Evolutionary conservation across 345 rosid species (phyloP).

Genomic region (Psidium guajava): DNA sequence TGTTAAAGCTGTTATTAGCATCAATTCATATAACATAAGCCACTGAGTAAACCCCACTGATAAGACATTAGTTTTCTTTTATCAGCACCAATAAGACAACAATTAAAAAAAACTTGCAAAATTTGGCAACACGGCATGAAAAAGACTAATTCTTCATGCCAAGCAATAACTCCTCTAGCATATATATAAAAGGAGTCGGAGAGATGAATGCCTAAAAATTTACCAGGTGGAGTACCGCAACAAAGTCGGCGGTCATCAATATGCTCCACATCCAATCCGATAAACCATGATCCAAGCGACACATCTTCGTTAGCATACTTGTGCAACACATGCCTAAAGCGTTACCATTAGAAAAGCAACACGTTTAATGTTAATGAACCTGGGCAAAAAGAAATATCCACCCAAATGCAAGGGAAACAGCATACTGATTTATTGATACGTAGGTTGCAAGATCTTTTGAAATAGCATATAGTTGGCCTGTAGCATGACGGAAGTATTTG

Average conservation of each 20-base stretch:
- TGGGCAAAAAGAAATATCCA: not conserved
- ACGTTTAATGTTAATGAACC: not conserved
- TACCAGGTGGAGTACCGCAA: conserved; percentile 97
- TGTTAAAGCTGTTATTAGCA: not conserved
- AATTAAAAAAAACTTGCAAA: not conserved
- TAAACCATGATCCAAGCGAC: conserved; percentile 92
- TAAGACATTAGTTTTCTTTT: not conserved
- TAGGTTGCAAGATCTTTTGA: conserved; percentile 85
- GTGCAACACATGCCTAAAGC: conserved; percentile 71
- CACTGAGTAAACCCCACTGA: not conserved
- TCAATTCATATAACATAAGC: not conserved
- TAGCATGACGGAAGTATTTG: conserved; percentile 94
- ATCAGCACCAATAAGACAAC: not conserved
- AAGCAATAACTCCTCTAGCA: not conserved
- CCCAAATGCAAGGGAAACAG: not conserved
- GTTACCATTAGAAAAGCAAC: conserved; percentile 6
- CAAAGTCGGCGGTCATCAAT: conserved; percentile 95
- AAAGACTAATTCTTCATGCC: not conserved
- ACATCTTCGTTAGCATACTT: conserved; percentile 90
- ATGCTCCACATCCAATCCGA: conserved; percentile 91
- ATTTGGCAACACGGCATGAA: not conserved
- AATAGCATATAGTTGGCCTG: conserved; percentile 91
- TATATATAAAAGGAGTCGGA: too few relatives aligned
- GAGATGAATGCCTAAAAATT: not conserved
- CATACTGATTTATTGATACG: conserved; percentile 83